These are phyloP conservation scores for Incumbomyces lentus DNA, from an alignment of 2,329 filamentous ascomycete species.

Conservation along the genomic window DNA sequence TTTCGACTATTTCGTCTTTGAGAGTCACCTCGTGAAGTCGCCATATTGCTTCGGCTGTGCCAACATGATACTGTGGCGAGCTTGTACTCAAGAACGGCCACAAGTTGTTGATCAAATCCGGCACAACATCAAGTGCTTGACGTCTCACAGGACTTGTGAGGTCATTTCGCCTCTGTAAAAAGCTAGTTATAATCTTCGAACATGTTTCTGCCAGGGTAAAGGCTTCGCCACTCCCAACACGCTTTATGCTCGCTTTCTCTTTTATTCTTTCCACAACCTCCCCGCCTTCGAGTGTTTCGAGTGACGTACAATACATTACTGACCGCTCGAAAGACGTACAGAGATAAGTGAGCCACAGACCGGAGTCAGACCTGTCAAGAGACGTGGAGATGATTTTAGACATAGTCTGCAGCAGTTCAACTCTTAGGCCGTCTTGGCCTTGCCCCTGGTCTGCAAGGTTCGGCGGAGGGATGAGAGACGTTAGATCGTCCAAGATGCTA, in stretches of 20 bases:
- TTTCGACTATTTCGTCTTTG: conserved; percentile 65
- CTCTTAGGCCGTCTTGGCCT: not conserved
- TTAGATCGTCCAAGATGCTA: not conserved
- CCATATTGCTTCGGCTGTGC: conserved; percentile 79
- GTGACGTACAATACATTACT: not conserved
- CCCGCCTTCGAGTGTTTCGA: not conserved
- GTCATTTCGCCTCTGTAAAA: conserved; percentile 15
- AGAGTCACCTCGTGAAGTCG: conserved; percentile 65
- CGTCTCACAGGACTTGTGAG: conserved; percentile 15
- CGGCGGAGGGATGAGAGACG: not conserved
- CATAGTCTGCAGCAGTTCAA: not conserved
- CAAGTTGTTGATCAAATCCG: conserved; percentile 57
- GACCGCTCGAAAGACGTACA: conserved; percentile 1
- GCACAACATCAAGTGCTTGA: conserved; percentile 51
- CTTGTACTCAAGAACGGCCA: conserved; percentile 76
- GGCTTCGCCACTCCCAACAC: not conserved
- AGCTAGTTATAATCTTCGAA: conserved; percentile 16
- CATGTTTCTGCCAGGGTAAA: conserved; percentile 9
- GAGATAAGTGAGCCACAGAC: not conserved
- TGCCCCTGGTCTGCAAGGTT: not conserved
- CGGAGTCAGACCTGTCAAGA: not conserved
- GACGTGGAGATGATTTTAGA: not conserved
- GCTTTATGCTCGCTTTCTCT: not conserved
- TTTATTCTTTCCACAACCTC: not conserved
- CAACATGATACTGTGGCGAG: conserved; percentile 86